Base-by-base conservation (phyloP, 305 asterid genomes). In the Fraxinus sp. region DNA sequence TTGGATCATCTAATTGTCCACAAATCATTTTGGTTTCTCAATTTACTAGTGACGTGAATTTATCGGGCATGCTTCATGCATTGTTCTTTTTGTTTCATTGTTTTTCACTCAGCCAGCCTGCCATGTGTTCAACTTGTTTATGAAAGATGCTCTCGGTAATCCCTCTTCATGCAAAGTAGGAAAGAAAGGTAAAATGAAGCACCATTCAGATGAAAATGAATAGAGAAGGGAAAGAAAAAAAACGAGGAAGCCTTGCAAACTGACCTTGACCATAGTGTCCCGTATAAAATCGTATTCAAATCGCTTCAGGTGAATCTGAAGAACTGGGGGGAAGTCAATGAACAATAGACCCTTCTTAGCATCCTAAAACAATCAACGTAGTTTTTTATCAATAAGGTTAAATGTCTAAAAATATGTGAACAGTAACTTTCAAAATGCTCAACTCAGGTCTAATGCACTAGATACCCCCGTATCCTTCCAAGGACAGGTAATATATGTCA, bases 221-320 rank as follows among this genome's bases (percentile, higher is more conserved):
- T 13, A 4, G 6, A 41, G 35, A 11, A 20, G 64, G 66, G 55
- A 11, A 11, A 43, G 55, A 43, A 64, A 18, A 55, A 26, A 16
- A 64, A 8, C 32, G 43, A 35, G 26, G 79, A 41, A 46, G 66
- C 83, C 64, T 75, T 52, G 85, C 81, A 37, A 20, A 83, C 92
- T 86, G 62, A 90, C 95, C 95, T 91, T 91, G 64, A 87, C 87
- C 95, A 90, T 90, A 72, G 87, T 87, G 85, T 89, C 92, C 62
- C 89, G 88, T 57, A 66, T 87, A 79, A 88, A 91, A 83, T 91
- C 95, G 82, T 89, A 91, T 81, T 90, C 93, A 86, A 91, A 90
- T 79, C 95, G 89, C 89, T 90, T 91, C 86, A 91, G 82, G 82
- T 90, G 94, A 82, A 91, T 91, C 85, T 90, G 95, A 79, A 91